Evolutionary conservation across 2,329 filamentous ascomycete genomes (phyloP).

Genomic region (Cyanodermella asteris): DNA sequence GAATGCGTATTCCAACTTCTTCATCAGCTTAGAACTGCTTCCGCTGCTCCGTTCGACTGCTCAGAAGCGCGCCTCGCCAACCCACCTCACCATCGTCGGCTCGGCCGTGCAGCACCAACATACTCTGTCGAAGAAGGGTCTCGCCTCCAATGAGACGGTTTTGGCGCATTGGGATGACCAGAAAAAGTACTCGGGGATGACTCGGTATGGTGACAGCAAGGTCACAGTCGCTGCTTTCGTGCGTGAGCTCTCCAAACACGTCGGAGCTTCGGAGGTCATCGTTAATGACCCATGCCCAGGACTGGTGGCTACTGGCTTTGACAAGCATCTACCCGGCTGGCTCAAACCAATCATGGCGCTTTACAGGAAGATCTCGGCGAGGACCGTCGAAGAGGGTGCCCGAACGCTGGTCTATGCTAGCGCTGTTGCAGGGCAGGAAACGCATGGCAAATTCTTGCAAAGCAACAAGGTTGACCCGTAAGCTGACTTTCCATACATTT

Average conservation of each 20-base stretch:
- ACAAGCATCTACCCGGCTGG: neutral
- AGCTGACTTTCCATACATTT: no score
- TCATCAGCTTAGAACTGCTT: constrained; percentile 1
- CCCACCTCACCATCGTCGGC: constrained; percentile 1
- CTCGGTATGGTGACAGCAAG: constrained; percentile 2
- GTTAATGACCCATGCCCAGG: constrained; percentile 2
- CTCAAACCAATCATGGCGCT: neutral
- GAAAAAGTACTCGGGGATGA: neutral
- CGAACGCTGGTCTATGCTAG: constrained; percentile 1
- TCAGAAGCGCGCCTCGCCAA: neutral
- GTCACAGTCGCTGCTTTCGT: constrained; percentile 1
- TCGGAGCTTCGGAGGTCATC: constrained; percentile 1
- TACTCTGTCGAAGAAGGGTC: neutral
- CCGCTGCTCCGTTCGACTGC: constrained; percentile 1
- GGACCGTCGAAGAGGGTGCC: constrained; percentile 1
- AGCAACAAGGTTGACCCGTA: neutral
- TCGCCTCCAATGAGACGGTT: neutral
- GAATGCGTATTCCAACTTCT: constrained; percentile 1
- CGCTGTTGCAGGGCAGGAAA: neutral
- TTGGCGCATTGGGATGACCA: constrained; percentile 1
- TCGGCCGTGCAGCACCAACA: neutral
- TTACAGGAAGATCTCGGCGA: neutral
- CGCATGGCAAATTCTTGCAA: constrained; percentile 1
- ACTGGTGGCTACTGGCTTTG: constrained; percentile 1
- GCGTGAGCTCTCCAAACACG: neutral